phyloP scores from a whole-genome alignment of 805 yeast species.

The Yarrowia sp. region DNA sequence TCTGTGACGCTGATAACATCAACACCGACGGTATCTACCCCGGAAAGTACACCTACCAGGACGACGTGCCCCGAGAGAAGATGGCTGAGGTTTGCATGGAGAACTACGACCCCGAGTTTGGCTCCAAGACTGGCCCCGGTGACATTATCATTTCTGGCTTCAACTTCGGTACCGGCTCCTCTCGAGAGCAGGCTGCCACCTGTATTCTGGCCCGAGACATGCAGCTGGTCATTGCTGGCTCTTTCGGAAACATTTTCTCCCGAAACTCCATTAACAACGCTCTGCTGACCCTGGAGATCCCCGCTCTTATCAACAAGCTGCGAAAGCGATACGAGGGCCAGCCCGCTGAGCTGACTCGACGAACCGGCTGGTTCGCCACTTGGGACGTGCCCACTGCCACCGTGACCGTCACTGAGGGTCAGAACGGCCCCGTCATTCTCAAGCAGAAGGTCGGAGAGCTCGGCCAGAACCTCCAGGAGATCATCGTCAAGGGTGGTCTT shows the following conservation, averaged over 20 bases:
- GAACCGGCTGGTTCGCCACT: conserved; percentile 89
- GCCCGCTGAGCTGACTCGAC: conserved; percentile 75
- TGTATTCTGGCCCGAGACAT: conserved; percentile 92
- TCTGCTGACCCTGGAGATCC: conserved; percentile 86
- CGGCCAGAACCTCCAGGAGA: conserved; percentile 93
- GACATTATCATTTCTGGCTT: conserved; percentile 90
- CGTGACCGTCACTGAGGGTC: conserved; percentile 71
- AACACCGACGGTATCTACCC: conserved; percentile 99
- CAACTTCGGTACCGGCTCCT: conserved; percentile 97
- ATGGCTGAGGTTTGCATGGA: conserved; percentile 99
- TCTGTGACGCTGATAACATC: conserved; percentile 90
- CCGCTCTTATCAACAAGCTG: conserved; percentile 72
- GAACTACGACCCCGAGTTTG: conserved; percentile 90
- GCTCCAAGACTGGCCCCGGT: conserved; percentile 72
- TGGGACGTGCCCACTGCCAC: conserved; percentile 90
- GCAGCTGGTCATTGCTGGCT: conserved; percentile 90
- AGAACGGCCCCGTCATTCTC: conserved; percentile 52
- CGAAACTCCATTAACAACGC: conserved; percentile 97
- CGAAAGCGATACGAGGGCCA: conserved; percentile 57
- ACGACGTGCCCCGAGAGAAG: conserved; percentile 87
- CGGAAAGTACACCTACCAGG: conserved; percentile 98
- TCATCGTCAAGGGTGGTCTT: conserved; percentile 93
- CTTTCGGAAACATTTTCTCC: conserved; percentile 94
- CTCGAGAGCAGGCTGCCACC: conserved; percentile 99
- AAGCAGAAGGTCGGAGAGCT: conserved; percentile 91